Conservation (phyloP, 495 filamentous ascomycete genomes). For the Oleoguttula mirabilis region DNA sequence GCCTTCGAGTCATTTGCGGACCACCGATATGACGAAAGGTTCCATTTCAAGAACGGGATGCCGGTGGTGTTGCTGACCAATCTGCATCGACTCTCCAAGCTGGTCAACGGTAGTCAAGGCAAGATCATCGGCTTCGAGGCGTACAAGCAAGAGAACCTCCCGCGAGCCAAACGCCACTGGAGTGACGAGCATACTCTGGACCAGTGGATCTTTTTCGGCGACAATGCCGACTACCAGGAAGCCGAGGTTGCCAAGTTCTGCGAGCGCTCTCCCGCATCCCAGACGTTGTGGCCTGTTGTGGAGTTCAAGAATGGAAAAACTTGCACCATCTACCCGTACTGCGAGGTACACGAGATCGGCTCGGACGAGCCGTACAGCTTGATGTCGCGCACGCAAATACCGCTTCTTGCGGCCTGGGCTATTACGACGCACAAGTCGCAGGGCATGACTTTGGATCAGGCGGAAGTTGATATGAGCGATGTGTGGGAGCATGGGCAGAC, state of each 20-base stretch:
- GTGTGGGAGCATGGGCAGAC: conserved; percentile 27
- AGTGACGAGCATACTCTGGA: too few species aligned
- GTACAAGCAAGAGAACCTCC: not conserved
- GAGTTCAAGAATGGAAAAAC: conserved; percentile 21
- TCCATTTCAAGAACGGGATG: not conserved
- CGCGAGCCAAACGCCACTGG: too few species aligned
- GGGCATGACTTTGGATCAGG: conserved; percentile 35
- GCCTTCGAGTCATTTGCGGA: not conserved
- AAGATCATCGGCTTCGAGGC: not conserved
- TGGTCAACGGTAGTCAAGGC: not conserved
- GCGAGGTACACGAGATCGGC: conserved; percentile 36
- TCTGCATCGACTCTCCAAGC: not conserved
- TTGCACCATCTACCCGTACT: conserved; percentile 36
- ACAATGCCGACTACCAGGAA: too few species aligned
- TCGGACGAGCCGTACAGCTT: conserved; percentile 23
- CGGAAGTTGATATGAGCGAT: conserved; percentile 25
- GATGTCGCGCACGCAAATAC: conserved; percentile 33
- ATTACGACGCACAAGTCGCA: conserved; percentile 37
- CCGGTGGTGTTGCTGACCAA: not conserved
- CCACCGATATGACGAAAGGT: not conserved
- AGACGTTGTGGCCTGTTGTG: conserved; percentile 25
- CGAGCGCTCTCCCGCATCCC: not conserved
- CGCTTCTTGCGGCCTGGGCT: conserved; percentile 35
- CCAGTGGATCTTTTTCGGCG: too few species aligned
- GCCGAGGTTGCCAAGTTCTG: too few species aligned